These are phyloP conservation scores for Fomitopsis pinicola DNA, from an alignment of 1,284 basidiomycete species.

Conservation along the genomic window DNA sequence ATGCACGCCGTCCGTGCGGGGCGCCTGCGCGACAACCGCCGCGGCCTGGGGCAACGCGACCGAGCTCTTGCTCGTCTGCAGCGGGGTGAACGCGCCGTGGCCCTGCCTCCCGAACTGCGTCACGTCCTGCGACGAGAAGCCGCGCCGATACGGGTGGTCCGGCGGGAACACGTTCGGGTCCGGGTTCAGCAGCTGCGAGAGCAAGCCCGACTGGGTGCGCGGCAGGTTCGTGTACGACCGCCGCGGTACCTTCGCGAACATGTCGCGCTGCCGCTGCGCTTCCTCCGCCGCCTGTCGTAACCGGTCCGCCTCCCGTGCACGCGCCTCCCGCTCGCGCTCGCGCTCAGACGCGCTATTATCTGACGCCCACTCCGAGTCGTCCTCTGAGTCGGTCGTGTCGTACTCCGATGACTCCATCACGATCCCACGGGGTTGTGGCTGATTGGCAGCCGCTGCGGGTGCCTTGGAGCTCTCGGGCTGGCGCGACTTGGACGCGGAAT, in stretches of 20 bases:
- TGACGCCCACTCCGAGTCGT: slow-evolving; percentile 51
- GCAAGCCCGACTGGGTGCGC: slow-evolving; percentile 51
- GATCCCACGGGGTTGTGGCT: slow-evolving; percentile 23
- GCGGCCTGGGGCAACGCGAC: slow-evolving; percentile 62
- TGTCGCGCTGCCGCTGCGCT: slow-evolving; percentile 62
- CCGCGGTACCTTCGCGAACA: slow-evolving; percentile 76
- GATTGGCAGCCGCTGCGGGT: not conserved
- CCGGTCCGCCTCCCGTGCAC: slow-evolving; percentile 29
- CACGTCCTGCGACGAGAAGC: slow-evolving; percentile 47
- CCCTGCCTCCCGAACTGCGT: slow-evolving; percentile 23
- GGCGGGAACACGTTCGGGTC: slow-evolving; percentile 55
- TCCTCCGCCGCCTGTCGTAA: slow-evolving; percentile 50
- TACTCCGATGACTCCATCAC: slow-evolving; percentile 31
- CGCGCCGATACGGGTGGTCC: slow-evolving; percentile 52
- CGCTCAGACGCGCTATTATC: slow-evolving; percentile 37
- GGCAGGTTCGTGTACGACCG: slow-evolving; percentile 59
- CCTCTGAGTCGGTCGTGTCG: slow-evolving; percentile 48
- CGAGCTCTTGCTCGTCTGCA: slow-evolving; percentile 60
- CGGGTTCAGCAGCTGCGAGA: slow-evolving; percentile 68
- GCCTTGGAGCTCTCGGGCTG: slow-evolving; percentile 10
- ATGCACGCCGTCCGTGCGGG: slow-evolving; percentile 8
- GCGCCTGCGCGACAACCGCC: slow-evolving; percentile 42
- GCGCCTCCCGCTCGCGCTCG: slow-evolving; percentile 18
- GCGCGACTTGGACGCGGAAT: slow-evolving; percentile 4
- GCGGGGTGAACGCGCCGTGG: slow-evolving; percentile 13